Percentiles rank a stretch among this genome's conserved stretches.
phyloP scores from a whole-genome alignment of 805 yeast genomes.

The Candida sithepensis region DNA sequence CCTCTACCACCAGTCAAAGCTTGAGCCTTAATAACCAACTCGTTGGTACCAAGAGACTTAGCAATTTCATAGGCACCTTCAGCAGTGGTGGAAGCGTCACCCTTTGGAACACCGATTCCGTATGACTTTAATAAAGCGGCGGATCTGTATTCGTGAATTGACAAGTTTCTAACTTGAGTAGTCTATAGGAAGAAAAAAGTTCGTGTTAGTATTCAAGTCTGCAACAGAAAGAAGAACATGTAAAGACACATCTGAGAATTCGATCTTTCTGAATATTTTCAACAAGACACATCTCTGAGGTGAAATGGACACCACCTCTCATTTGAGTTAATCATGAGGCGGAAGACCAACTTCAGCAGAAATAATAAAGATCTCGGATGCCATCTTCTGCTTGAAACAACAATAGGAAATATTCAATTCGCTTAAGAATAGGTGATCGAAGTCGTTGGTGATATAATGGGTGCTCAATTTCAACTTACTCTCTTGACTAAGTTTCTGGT shows the following conservation, averaged over 20 bases:
- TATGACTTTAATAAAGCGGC: slow-evolving; percentile 78
- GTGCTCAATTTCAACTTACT: slow-evolving; percentile 12
- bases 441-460: too few relatives aligned
- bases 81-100: slow-evolving; percentile 86
- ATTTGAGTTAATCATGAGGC: too few relatives aligned
- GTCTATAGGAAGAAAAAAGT: slow-evolving; percentile 6
- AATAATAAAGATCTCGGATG: too few relatives aligned
- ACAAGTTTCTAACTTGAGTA: slow-evolving; percentile 58
- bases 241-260: background rate
- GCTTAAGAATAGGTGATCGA: too few relatives aligned
- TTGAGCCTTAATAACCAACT: slow-evolving; percentile 95
- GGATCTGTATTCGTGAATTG: slow-evolving; percentile 94
- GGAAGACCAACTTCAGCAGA: too few relatives aligned
- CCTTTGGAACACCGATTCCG: slow-evolving; percentile 88
- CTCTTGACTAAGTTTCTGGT: slow-evolving; percentile 17
- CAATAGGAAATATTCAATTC: too few relatives aligned
- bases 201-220: background rate
- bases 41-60: slow-evolving; percentile 66
- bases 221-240: background rate
- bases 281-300: too few relatives aligned
- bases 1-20: slow-evolving; percentile 99
- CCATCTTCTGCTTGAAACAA: too few relatives aligned
- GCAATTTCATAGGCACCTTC: slow-evolving; percentile 86
- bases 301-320: too few relatives aligned
- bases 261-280: too few relatives aligned